phyloP scores from a whole-genome alignment of 208 protist genomes.

The Leishmania guyanensis region DNA sequence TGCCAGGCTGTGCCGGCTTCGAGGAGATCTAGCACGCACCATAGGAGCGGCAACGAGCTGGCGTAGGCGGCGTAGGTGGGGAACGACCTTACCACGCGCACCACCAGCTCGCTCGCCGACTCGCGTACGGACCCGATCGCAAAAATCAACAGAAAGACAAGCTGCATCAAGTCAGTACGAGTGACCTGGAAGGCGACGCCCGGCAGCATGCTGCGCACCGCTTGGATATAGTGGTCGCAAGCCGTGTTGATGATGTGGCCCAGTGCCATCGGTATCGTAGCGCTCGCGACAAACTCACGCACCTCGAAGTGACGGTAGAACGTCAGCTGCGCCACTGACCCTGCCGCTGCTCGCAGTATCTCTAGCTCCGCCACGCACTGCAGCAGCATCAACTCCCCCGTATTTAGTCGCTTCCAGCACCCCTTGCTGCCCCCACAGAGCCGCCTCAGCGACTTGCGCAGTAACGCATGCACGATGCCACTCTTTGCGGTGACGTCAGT shows the following conservation, averaged over 20 bases:
- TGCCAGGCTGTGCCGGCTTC: conserved; percentile 50
- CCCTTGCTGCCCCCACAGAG: conserved; percentile 30
- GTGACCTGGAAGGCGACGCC: conserved; percentile 51
- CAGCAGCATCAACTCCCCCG: conserved; percentile 73
- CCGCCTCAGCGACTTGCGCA: conserved; percentile 23
- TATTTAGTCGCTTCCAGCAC: conserved; percentile 47
- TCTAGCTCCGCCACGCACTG: conserved; percentile 67
- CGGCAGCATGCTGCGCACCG: conserved; percentile 44
- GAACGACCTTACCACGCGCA: conserved; percentile 55
- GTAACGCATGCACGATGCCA: conserved; percentile 10
- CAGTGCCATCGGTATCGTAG: conserved; percentile 45
- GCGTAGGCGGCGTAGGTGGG: conserved; percentile 57
- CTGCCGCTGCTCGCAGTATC: conserved; percentile 69
- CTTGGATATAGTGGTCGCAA: conserved; percentile 52
- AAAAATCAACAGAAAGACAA: conserved; percentile 78
- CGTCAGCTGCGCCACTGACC: conserved; percentile 74
- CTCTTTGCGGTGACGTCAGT: conserved; percentile 24
- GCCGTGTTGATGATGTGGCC: conserved; percentile 45
- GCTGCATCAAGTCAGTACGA: conserved; percentile 55
- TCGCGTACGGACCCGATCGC: conserved; percentile 66
- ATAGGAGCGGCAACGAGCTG: conserved; percentile 71
- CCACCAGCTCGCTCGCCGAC: conserved; percentile 55
- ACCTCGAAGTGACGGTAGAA: conserved; percentile 83
- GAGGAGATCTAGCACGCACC: conserved; percentile 70
- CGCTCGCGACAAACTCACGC: conserved; percentile 79